A percentile compares a stretch with the other conserved stretches of the same genome.
phyloP scores from a whole-genome alignment of 805 yeast species.

The Ogataea pilisensis region DNA sequence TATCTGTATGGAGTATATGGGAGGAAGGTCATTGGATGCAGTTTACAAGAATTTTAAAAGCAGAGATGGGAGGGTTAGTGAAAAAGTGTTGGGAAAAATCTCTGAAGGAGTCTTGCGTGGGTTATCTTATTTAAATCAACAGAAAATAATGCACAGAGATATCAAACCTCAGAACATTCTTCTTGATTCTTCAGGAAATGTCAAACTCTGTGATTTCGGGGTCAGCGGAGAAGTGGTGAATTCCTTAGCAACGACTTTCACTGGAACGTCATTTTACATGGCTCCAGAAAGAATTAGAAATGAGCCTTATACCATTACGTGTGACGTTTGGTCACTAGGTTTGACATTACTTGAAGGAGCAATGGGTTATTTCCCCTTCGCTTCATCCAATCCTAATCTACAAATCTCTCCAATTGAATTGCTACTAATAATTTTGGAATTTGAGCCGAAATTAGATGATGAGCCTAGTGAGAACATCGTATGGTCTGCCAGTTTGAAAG shows the following conservation, averaged over 20 bases:
- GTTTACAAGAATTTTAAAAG: constrained; percentile 73
- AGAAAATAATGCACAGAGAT: constrained; percentile 88
- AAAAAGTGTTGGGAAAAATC: constrained; percentile 85
- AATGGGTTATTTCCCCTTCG: constrained; percentile 83
- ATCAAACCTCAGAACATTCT: constrained; percentile 94
- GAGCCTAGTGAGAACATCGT: constrained; percentile 67
- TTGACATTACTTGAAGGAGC: constrained; percentile 91
- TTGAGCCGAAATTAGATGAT: constrained; percentile 75
- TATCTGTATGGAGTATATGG: constrained; percentile 97
- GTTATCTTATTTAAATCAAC: constrained; percentile 79
- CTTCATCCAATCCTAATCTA: constrained; percentile 29
- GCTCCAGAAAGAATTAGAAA: constrained; percentile 98
- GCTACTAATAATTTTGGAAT: constrained; percentile 72
- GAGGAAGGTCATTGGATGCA: constrained; percentile 86
- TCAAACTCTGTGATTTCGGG: constrained; percentile 93
- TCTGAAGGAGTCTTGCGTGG: constrained; percentile 86
- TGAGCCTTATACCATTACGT: constrained; percentile 89
- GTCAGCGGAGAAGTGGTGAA: constrained; percentile 96
- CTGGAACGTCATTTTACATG: constrained; percentile 97
- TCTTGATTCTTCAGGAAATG: constrained; percentile 72
- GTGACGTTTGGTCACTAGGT: constrained; percentile 97
- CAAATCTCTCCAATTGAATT: constrained; percentile 81
- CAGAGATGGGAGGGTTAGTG: constrained; percentile 85
- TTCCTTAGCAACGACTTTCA: constrained; percentile 91
- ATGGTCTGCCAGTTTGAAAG: constrained; percentile 83